A percentile compares a stretch with the other conserved stretches of the same genome.
Conservation (phyloP, 495 filamentous ascomycete species). For the Xylaria acuta region DNA sequence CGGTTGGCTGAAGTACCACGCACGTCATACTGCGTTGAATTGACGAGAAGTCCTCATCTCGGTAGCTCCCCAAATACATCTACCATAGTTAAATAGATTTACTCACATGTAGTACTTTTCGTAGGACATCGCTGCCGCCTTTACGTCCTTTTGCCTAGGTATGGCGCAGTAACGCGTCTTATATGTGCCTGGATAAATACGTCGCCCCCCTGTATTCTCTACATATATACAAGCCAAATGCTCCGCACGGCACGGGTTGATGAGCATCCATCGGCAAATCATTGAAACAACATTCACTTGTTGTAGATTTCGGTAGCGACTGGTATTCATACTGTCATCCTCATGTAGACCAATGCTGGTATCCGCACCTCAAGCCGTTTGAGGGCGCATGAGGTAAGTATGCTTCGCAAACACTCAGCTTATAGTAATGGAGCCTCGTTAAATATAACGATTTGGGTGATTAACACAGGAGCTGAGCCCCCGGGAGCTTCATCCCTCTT, state of each 20-base stretch:
- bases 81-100: neutral
- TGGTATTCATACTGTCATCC: neutral
- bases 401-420: neutral
- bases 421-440: neutral
- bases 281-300: neutral
- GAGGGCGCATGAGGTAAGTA: neutral
- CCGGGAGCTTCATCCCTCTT: no score
- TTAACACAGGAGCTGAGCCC: neutral
- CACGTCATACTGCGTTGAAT: neutral
- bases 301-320: neutral
- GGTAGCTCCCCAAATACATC: neutral
- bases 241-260: neutral
- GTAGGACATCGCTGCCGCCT: neutral
- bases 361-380: neutral
- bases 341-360: neutral
- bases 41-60: neutral
- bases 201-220: neutral
- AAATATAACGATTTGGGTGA: no score
- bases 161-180: neutral
- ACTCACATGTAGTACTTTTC: neutral
- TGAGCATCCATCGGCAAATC: slow-evolving; percentile 12
- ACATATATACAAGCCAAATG: neutral
- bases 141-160: neutral
- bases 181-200: slow-evolving; percentile 18
- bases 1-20: neutral